These are phyloP conservation scores for Fusarium torreyae DNA, from an alignment of 2,329 filamentous ascomycete genomes.

Conservation along the genomic window DNA sequence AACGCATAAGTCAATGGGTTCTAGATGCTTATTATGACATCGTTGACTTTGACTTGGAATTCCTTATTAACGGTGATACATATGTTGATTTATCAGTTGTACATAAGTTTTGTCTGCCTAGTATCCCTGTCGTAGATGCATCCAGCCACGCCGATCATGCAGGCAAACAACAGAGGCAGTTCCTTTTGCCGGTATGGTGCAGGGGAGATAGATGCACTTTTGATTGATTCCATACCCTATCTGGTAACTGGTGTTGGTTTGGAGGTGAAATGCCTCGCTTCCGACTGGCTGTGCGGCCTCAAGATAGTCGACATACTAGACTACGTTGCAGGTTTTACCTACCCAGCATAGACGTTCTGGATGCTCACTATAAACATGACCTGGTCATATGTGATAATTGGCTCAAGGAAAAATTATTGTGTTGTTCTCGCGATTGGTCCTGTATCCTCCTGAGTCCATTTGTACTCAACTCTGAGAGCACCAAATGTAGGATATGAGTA, in stretches of 20 bases:
- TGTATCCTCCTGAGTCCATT: too few relatives aligned
- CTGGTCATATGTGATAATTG: background rate
- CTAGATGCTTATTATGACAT: constrained; percentile 33
- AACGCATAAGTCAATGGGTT: constrained; percentile 36
- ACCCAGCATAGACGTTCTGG: background rate
- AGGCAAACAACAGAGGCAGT: constrained; percentile 19
- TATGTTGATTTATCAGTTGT: constrained; percentile 13
- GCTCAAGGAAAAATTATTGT: too few relatives aligned
- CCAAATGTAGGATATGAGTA: too few relatives aligned
- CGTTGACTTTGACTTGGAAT: constrained; percentile 20
- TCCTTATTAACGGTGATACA: background rate
- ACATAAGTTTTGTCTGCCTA: constrained; percentile 1
- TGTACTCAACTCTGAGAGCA: too few relatives aligned
- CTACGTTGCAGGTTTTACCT: background rate
- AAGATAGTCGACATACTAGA: constrained; percentile 10
- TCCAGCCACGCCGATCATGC: constrained; percentile 40
- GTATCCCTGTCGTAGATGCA: constrained; percentile 30
- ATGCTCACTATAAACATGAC: background rate
- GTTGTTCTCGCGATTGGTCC: too few relatives aligned
- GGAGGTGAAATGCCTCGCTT: constrained; percentile 20
- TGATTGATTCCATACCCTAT: constrained; percentile 27
- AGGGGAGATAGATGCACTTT: constrained; percentile 14
- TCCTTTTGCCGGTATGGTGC: constrained; percentile 14
- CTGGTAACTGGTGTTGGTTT: constrained; percentile 15
- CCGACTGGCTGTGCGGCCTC: constrained; percentile 24